phyloP scores from a whole-genome alignment of 2,329 filamentous ascomycete genomes.

The Epichloe baconii region DNA sequence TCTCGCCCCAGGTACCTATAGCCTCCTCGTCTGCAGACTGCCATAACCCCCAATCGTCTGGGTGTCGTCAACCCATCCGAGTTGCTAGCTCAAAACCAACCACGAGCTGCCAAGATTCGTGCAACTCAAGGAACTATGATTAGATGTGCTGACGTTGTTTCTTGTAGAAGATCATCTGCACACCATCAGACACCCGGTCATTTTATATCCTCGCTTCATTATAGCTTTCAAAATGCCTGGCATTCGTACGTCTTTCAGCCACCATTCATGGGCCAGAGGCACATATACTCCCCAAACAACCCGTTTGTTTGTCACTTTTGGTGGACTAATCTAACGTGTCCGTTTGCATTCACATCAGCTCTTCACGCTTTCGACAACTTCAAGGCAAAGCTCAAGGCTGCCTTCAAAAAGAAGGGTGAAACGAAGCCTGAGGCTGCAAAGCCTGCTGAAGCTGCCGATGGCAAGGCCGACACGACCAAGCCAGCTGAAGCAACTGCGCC shows the following conservation, averaged over 20 bases:
- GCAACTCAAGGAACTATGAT: background rate
- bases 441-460: constrained; percentile 3
- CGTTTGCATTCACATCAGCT: constrained; percentile 21
- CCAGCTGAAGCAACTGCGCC: constrained; percentile 13
- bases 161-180: background rate
- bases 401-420: constrained; percentile 35
- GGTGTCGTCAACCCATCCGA: background rate
- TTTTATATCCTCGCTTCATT: background rate
- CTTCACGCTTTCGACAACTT: constrained; percentile 39
- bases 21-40: background rate
- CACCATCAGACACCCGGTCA: background rate
- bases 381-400: constrained; percentile 40
- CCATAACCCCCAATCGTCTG: background rate
- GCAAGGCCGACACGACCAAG: constrained; percentile 15
- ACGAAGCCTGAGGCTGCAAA: constrained; percentile 15
- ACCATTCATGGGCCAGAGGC: background rate
- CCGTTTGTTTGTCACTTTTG: background rate
- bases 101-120: background rate
- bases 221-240: constrained; percentile 32
- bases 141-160: background rate
- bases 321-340: constrained; percentile 3
- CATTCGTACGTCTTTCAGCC: constrained; percentile 31
- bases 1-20: constrained; percentile 3
- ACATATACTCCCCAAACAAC: background rate
- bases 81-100: background rate